Evolutionary conservation across 2,329 filamentous ascomycete species (phyloP), one percentile per base, ranked within the genome.

Genomic region (Epichloe sylvatica): DNA sequence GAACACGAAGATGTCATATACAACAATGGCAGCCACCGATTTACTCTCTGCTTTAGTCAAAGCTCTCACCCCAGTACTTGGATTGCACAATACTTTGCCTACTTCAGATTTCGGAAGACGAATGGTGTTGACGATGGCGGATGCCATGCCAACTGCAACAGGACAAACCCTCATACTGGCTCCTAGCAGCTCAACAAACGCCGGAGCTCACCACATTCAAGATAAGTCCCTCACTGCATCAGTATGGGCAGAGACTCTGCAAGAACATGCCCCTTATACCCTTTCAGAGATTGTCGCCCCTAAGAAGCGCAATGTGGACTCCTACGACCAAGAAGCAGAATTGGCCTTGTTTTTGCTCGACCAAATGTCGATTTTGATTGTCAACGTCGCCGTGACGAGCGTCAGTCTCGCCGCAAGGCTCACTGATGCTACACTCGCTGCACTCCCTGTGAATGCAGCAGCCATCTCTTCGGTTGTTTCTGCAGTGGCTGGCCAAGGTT

Each of bases 371-470:
- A 40, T 47, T 12, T 46, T 60, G 7, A 50, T 59, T 7, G 44
- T 36, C 2, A 50, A 57, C 33, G 54, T 58, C 19, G 55, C 53
- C 30, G 41, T 17, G 13, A 44, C 55, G 5, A 56, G 59, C 41
- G 33, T 51, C 1, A 52, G 50, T 11, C 54, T 55, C 15, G 55
- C 54, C 4, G 57, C 56, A n/a, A 52, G 25, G 36, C 49, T 61
- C 36, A 50, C 56, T 15, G 59, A 61, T 21, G 45, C 51, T n/a
- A 51, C 58, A 9, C 48, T 61, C 2, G 42, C 40, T 8, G 52
- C 48, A 21, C 47, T 60, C 46, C 53, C 52, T 25, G 49, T 61
- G 7, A 46, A 59, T 37, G 39, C 49, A n/a, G 43, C 48, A 5
- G 50, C 51, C 0, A 40, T 60, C 19, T 51, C 53, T 30, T 53